Base-by-base conservation (phyloP, 2,329 filamentous ascomycete genomes). In the Pestalotiopsis fici region DNA sequence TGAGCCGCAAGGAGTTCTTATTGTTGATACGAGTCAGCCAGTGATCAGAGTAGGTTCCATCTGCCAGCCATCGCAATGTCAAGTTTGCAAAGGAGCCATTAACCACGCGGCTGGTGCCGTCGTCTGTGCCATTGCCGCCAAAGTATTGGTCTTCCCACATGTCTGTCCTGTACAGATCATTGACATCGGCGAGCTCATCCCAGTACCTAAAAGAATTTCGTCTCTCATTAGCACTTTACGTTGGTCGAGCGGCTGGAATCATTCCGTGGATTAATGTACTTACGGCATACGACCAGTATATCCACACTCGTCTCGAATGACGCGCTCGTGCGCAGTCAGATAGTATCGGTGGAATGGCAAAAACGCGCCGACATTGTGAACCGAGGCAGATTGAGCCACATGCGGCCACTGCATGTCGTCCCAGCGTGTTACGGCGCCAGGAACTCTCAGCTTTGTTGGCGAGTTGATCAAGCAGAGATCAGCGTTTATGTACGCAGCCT, bases 341-440 rank as follows among this genome's bases (percentile, higher is more conserved):
- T 66, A 55, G 54, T 71, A 71, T 47, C 69, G 66, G 31, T 68
- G 69, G 39, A 66, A 69, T 11, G 69, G 69, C 3, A 71, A 61
- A 54, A 71, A 71, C 21, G 62, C 81, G 62, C 1, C 79, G 18
- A 62, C 59, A 31, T 62, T 21, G 35, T 62, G 59, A 6, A 62
- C 59, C 2, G 27, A 39, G 25, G 18, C 27, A 31, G 28, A 25
- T 21, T 62, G 59, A 13, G 37, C 35, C 12, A 62, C 37, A 28
- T 62, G 59, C 6, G 27, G 15, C 28, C 37, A 62, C n/a, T 39
- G 28, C 15, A 62, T 25, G n/a, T 62, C 59, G 59, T 62, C 59
- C 59, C 59, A 62, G 6, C 59, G 59, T 5, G 27, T 62, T 28
- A 25, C n/a, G 15, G 59, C 59, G 21, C 61, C 61, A 6, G 37